Conservation (phyloP, 768 basidiomycete genomes). For the Hydnomerulius pinastri region DNA sequence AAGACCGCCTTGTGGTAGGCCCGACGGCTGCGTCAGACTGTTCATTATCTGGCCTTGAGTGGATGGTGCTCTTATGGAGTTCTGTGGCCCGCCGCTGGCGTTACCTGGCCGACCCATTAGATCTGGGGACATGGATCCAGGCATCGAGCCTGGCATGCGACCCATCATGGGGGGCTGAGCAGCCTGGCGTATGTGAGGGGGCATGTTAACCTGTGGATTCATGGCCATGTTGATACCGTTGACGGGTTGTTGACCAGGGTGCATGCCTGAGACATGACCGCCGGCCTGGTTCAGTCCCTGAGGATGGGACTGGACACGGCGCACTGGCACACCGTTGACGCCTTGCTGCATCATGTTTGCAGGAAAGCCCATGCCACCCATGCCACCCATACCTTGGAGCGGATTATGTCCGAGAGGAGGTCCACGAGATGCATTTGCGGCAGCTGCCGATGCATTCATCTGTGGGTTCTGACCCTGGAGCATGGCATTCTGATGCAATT, state of each 20-base stretch:
- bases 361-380: constrained; percentile 46
- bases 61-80: constrained; percentile 44
- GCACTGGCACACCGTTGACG: constrained; percentile 38
- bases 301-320: constrained; percentile 63
- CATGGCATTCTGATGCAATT: constrained; percentile 38
- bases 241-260: constrained; percentile 36
- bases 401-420: constrained; percentile 35
- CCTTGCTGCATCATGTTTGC: constrained; percentile 44
- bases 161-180: constrained; percentile 37
- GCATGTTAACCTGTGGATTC: constrained; percentile 46
- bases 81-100: constrained; percentile 42
- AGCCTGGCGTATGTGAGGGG: constrained; percentile 36
- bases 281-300: constrained; percentile 43
- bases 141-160: constrained; percentile 33
- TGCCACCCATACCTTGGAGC: too few species aligned
- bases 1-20: constrained; percentile 30
- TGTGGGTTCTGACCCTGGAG: constrained; percentile 41
- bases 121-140: constrained; percentile 44
- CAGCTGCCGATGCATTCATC: constrained; percentile 30
- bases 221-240: constrained; percentile 45
- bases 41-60: constrained; percentile 52
- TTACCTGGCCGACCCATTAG: constrained; percentile 44
- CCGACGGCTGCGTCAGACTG: constrained; percentile 38
- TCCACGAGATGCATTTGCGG: constrained; percentile 31
- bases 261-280: constrained; percentile 37